These are phyloP conservation scores for Coemansia pectinata DNA, from an alignment of 192 early-diverging fungal genomes.

Conservation along the genomic window DNA sequence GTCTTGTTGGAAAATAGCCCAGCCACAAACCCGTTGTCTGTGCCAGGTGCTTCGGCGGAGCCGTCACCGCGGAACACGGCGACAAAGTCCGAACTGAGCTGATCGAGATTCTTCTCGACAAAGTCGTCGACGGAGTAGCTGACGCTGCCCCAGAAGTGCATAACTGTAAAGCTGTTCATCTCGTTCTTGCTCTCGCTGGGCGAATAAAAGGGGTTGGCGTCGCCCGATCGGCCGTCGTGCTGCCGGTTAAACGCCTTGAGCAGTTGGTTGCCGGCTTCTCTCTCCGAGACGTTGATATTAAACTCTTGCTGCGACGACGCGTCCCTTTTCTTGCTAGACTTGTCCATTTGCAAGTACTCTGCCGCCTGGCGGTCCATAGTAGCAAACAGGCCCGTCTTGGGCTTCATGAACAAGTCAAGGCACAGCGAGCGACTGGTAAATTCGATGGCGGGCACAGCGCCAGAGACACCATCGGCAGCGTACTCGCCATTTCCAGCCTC, in stretches of 20 bases:
- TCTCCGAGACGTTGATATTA: constrained; percentile 30
- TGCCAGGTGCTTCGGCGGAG: constrained; percentile 52
- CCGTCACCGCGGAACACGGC: constrained; percentile 74
- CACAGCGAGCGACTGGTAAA: constrained; percentile 68
- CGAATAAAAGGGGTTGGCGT: constrained; percentile 40
- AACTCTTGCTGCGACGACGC: constrained; percentile 39
- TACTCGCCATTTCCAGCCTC: constrained; percentile 67
- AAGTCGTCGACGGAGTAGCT: constrained; percentile 82
- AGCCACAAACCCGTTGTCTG: constrained; percentile 73
- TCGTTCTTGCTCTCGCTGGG: constrained; percentile 55
- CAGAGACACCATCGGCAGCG: constrained; percentile 59
- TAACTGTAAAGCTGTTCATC: constrained; percentile 49
- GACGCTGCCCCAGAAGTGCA: constrained; percentile 54
- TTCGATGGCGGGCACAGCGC: constrained; percentile 47
- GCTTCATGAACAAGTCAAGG: constrained; percentile 70
- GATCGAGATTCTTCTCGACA: constrained; percentile 76
- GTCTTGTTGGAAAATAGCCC: constrained; percentile 76
- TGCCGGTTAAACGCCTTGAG: constrained; percentile 50
- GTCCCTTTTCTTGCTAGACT: constrained; percentile 23
- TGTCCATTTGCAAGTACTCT: constrained; percentile 39
- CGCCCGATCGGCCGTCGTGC: constrained; percentile 40
- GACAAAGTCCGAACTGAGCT: constrained; percentile 82
- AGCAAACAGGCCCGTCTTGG: constrained; percentile 70
- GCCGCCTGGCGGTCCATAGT: constrained; percentile 68
- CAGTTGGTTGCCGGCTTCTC: constrained; percentile 50